Base-by-base conservation (phyloP, 371 early-diverging fungal genomes). In the Spiromyces aspiralis region DNA sequence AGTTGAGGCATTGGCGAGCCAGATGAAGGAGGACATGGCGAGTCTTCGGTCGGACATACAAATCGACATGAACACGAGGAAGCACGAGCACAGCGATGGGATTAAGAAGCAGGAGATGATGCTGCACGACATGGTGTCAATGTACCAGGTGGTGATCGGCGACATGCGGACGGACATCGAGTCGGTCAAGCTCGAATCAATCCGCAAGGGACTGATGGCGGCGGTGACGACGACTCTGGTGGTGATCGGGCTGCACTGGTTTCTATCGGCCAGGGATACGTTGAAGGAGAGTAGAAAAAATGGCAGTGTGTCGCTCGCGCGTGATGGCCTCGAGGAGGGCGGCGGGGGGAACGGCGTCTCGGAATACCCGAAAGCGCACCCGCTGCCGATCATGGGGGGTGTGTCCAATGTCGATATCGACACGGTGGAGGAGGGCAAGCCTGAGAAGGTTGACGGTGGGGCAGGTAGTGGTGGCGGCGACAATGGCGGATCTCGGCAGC, bases 11-110 rank as follows among this genome's bases (percentile, higher is more conserved):
- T 49, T 92, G 58, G 76, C 72, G 26, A 87, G 86, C 45, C 71
- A 74, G 41, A 64, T 87, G 20, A 73, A 77, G 13, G 92, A 93
- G 50, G 78, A 82, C 26, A 71, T 87, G 16, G 75, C 79, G 0
- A 74, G 74, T 25, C 64, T 93, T 69, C 86, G 88, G 62, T 75
- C 81, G 4, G 90, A 92, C 20, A 80, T 93, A 27, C 75, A 81
- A 19, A 79, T 93, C 59, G 95, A 95, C 60, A 62, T 95, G 70
- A 90, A 90, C 61, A 84, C 83, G 56, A 79, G 85, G 57, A 87
- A 87, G 57, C 78, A 88, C 27, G 95, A 93, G 44, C 75, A 78
- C 1, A 69, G 81, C 26, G 88, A 87, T 47, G 76, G 81, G 27
- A 79, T 82, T 54, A 86, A 88, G 54, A 69, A 68, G 19, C 77